Conservation (phyloP, 768 basidiomycete species). For the Porpolomopsis calyptriformis region DNA sequence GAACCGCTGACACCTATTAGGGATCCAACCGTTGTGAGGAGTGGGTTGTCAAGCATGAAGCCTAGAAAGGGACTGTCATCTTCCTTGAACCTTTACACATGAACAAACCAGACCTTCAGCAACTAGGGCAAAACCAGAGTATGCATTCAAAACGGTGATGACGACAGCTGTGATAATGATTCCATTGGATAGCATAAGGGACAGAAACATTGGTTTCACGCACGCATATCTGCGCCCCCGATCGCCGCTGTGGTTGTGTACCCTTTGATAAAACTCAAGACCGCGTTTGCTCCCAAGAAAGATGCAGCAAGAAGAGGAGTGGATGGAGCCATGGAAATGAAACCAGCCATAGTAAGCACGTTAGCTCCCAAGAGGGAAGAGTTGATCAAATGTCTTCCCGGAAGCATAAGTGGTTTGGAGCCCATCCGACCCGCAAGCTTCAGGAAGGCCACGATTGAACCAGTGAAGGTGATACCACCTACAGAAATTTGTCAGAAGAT, state of each 20-base stretch:
- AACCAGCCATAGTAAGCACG: constrained; percentile 62
- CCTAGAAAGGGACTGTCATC: constrained; percentile 26
- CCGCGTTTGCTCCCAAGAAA: constrained; percentile 62
- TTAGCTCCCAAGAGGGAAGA: constrained; percentile 62
- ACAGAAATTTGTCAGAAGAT: constrained; percentile 5
- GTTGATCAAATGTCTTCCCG: constrained; percentile 73
- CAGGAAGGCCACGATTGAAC: constrained; percentile 81
- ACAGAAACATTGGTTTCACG: constrained; percentile 20
- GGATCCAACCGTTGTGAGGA: constrained; percentile 75
- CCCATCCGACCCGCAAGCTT: constrained; percentile 79
- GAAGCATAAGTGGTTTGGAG: constrained; percentile 59
- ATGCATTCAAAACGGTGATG: constrained; percentile 84
- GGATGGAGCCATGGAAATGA: constrained; percentile 57
- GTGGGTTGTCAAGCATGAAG: constrained; percentile 82
- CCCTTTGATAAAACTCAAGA: constrained; percentile 77
- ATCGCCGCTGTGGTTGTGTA: constrained; percentile 86
- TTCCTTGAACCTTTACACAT: neutral
- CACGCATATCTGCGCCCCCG: constrained; percentile 90
- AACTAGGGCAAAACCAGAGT: constrained; percentile 83
- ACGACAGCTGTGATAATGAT: constrained; percentile 52
- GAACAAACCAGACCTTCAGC: constrained; percentile 50
- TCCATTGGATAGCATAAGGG: neutral
- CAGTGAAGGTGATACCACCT: constrained; percentile 81
- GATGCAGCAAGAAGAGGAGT: constrained; percentile 69
- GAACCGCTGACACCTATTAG: constrained; percentile 86